A percentile compares a stretch with the other conserved stretches of the same genome.
Evolutionary conservation across 495 filamentous ascomycete genomes (phyloP).

Genomic region (Tuber brumale): DNA sequence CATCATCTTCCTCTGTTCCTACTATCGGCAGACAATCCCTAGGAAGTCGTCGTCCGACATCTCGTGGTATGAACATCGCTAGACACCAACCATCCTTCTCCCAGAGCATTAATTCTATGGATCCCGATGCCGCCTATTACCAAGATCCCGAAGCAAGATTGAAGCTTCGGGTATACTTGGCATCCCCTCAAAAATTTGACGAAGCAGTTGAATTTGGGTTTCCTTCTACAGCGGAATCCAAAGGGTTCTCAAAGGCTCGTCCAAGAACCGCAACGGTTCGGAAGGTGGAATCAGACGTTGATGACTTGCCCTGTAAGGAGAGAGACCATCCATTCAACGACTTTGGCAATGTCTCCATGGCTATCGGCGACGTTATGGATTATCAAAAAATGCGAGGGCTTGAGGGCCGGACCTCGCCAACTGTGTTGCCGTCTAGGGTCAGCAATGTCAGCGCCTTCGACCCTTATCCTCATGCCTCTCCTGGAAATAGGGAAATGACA

Average conservation of each 20-base stretch:
- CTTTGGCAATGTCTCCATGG: slow-evolving; percentile 18
- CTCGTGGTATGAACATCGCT: slow-evolving; percentile 25
- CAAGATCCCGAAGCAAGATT: slow-evolving; percentile 83
- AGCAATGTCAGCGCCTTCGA: slow-evolving; percentile 31
- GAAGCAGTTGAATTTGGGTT: slow-evolving; percentile 93
- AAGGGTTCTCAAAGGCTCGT: slow-evolving; percentile 35
- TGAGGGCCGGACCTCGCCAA: slow-evolving; percentile 13
- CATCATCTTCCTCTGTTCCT: slow-evolving; percentile 30
- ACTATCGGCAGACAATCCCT: slow-evolving; percentile 20
- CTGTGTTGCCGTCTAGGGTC: slow-evolving; percentile 38
- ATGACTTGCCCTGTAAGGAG: slow-evolving; percentile 27
- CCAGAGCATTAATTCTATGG: slow-evolving; percentile 49
- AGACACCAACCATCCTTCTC: slow-evolving; percentile 40
- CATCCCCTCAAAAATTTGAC: slow-evolving; percentile 90
- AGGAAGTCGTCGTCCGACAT: slow-evolving; percentile 40
- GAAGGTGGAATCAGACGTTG: slow-evolving; percentile 28
- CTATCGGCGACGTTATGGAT: slow-evolving; percentile 22
- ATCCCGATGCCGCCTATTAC: slow-evolving; percentile 72
- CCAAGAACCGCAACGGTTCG: slow-evolving; percentile 35
- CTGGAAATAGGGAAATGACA: slow-evolving; percentile 79
- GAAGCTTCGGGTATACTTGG: slow-evolving; percentile 79
- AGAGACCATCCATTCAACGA: slow-evolving; percentile 20
- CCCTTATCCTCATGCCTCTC: slow-evolving; percentile 51
- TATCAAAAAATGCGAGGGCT: slow-evolving; percentile 17
- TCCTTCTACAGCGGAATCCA: slow-evolving; percentile 52